These are phyloP conservation scores for Euphorbia tirucalli DNA, from an alignment of 345 rosid genomes.

Conservation along the genomic window DNA sequence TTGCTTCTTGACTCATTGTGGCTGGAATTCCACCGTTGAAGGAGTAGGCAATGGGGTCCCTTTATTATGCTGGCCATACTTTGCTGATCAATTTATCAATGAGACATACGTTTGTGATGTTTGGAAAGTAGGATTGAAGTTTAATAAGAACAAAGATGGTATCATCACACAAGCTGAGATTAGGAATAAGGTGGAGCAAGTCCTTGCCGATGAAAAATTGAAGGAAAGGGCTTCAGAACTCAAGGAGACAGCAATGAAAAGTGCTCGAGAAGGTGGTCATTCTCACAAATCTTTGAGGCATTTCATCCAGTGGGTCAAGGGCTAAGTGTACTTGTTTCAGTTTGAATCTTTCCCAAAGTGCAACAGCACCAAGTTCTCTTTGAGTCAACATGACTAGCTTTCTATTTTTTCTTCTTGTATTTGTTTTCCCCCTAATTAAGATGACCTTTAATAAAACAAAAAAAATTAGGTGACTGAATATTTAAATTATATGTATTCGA, in stretches of 20 bases:
- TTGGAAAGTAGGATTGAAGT: neutral
- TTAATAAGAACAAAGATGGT: neutral
- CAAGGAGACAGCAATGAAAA: neutral
- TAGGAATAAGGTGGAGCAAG: neutral
- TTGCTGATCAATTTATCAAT: neutral
- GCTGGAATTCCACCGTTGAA: constrained; percentile 4
- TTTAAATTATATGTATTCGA: too few species aligned
- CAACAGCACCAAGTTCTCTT: too few species aligned
- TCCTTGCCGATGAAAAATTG: neutral
- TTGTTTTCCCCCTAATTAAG: too few species aligned
- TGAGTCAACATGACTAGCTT: too few species aligned
- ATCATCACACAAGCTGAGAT: neutral
- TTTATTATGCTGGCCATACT: constrained; percentile 7
- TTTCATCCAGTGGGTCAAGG: neutral
- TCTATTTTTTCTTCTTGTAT: too few species aligned
- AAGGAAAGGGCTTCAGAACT: neutral
- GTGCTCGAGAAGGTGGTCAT: neutral
- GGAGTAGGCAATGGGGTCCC: neutral
- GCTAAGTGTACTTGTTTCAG: too few species aligned
- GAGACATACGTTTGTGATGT: neutral
- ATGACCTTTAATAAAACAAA: too few species aligned
- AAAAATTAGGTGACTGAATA: too few species aligned
- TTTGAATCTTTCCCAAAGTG: too few species aligned
- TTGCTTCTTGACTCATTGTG: neutral
- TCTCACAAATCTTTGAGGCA: neutral